Percentiles rank a stretch among this genome's conserved stretches.
Evolutionary conservation across 208 protist genomes (phyloP).

Genomic region (Trypanosoma caninum): DNA sequence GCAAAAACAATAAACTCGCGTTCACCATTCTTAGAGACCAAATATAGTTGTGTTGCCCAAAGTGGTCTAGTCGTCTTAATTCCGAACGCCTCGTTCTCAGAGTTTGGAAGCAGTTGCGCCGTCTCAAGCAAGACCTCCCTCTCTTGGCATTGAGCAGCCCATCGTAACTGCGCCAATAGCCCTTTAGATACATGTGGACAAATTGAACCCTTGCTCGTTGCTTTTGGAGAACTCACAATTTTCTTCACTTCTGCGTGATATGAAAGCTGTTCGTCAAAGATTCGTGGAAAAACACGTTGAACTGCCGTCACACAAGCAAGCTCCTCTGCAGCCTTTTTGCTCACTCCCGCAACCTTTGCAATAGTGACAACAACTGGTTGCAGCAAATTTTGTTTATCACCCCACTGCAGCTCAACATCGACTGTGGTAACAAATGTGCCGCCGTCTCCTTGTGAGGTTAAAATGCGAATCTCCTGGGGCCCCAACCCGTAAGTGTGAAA

Average conservation of each 20-base stretch:
- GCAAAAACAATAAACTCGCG: conserved; percentile 27
- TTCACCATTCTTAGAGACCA: conserved; percentile 8
- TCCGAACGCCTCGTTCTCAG: conserved; percentile 39
- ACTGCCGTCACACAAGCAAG: conserved; percentile 43
- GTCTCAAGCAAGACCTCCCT: conserved; percentile 23
- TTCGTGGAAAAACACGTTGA: conserved; percentile 46
- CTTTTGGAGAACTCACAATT: conserved; percentile 34
- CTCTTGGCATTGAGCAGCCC: conserved; percentile 31
- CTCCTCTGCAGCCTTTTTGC: conserved; percentile 32
- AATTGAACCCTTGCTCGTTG: conserved; percentile 21
- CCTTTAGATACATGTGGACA: conserved; percentile 40
- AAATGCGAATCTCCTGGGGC: conserved; percentile 35
- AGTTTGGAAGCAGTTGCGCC: conserved; percentile 31
- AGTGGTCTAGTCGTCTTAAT: conserved; percentile 33
- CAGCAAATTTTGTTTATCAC: neutral
- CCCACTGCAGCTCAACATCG: conserved; percentile 18
- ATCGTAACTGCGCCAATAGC: conserved; percentile 37
- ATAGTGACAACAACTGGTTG: conserved; percentile 17
- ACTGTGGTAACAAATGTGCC: conserved; percentile 28
- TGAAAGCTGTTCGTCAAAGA: conserved; percentile 61
- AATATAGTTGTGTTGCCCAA: conserved; percentile 35
- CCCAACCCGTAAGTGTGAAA: conserved; percentile 52
- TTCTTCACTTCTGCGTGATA: conserved; percentile 49
- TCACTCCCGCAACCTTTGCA: conserved; percentile 24
- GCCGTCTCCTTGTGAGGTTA: neutral